phyloP scores from a whole-genome alignment of 2,329 filamentous ascomycete species.

The Botrytis byssoidea region DNA sequence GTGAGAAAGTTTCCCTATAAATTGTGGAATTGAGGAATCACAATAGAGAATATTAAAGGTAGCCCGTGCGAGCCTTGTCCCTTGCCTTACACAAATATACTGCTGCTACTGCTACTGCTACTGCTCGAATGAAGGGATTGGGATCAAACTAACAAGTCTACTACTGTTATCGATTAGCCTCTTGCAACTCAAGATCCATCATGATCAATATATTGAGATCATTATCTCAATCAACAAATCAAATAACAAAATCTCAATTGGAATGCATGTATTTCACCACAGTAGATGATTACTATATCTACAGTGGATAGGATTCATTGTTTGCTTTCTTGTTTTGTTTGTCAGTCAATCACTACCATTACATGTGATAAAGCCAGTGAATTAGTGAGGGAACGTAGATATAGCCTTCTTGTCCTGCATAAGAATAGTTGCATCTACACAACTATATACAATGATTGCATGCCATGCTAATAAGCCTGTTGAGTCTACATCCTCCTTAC shows the following conservation, averaged over 20 bases:
- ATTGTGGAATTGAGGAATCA: neutral
- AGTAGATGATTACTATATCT: neutral
- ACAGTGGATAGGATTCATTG: neutral
- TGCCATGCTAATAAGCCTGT: neutral
- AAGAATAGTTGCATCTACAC: neutral
- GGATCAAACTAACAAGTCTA: neutral
- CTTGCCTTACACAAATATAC: neutral
- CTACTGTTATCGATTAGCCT: neutral
- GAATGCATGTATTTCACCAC: neutral
- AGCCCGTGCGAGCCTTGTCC: slow-evolving; percentile 7
- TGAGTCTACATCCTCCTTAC: neutral
- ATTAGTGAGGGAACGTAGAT: neutral
- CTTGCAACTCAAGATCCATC: neutral
- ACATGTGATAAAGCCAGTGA: neutral
- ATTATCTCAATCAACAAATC: neutral
- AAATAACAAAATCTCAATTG: neutral
- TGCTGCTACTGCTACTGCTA: neutral
- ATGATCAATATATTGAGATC: neutral
- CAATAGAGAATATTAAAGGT: neutral
- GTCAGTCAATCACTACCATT: neutral
- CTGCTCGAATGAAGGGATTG: neutral
- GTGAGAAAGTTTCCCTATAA: slow-evolving; percentile 14
- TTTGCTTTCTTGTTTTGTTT: neutral
- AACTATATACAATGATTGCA: neutral
- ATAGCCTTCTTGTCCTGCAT: slow-evolving; percentile 1